Base-by-base conservation (phyloP, 2,329 filamentous ascomycete species). In the Cordyceps pruinosa region DNA sequence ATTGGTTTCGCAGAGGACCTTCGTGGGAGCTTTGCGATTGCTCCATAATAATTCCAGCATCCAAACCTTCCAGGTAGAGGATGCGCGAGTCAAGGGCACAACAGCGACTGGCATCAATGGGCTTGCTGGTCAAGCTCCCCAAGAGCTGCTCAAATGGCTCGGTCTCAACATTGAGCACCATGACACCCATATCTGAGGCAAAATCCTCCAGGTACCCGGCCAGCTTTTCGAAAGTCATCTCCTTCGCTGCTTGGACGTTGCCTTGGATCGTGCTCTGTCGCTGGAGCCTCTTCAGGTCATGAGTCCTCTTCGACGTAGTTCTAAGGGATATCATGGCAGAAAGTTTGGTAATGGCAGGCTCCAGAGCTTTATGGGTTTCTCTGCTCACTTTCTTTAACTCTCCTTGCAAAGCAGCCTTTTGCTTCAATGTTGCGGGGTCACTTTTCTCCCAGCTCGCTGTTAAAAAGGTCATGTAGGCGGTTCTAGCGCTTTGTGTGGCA, bases 21-120 rank as follows among this genome's bases (percentile, higher is more conserved):
- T 42, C 23, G 34, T 62, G 61, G 13, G 58, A 25, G 19, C 30
- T 47, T 35, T 62, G 61, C 2, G 59, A 60, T 28, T 62, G 61
- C 39, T 61, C 58, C 44, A 62, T 58, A 30, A 62, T 61, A 13
- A 62, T 58, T 15, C 61, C 59, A 5, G 61, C 61, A 46, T 61
- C 59, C 10, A 61, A 34, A 8, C 61, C 61, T 41, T 59, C 56
- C 8, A 62, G 50, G 26, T 62, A 57, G 9, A 62, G 57, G 30
- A 62, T 35, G 49, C 61, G 49, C 17, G 61, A 62, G 34, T 61
- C 59, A 48, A 61, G 59, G 15, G 55, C 50, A 37, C 59, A 62
- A 30, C 56, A 61, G 26, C 48, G 15, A 9, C 59, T 59, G 28
- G 58, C 58, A 56, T 60, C 55, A n/a, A 59, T 56, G 12, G 25